Base-by-base conservation (phyloP, 768 basidiomycete species). In the Boletus rufocinnamomeus region DNA sequence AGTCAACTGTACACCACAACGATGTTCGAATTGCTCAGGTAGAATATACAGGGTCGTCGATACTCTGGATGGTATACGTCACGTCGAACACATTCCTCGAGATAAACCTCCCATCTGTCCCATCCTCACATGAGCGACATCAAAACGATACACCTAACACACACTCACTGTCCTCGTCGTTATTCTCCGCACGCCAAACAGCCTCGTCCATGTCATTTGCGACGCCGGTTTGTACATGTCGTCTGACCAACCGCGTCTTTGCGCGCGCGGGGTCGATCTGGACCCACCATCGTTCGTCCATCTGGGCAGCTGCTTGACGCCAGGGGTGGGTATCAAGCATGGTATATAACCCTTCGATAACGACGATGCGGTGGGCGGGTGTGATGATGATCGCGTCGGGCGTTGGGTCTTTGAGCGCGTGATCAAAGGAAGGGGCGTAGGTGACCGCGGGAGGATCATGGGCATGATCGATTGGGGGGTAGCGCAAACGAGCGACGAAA, bases 291-390 rank as follows among this genome's bases (percentile, higher is more conserved):
- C 91, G 78, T 66, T 94, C 89, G 67, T 96, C 90, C 58, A 95
- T 76, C 54, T 84, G 66, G 19, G 74, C 68, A 0, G 84, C 82
- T 1, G 87, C 91, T 16, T 81, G 79, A 1, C 67, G 71, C 95
- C 95, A 97, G 0, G 89, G 87, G 0, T 82, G 75, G 25, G 86
- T 74, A n/a, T 83, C 77, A 30, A 97, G 80, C 64, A 93, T 84
- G 3, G 86, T 80, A 71, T 98, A 97, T n/a, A 97, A 74, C 0
- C 95, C 95, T 73, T 98, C 95, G 61, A 98, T 83, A 58, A 98
- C 70, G 44, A 97, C 80, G 54, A 98, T 82, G 14, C 90, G 85
- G 65, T 95, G 88, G 34, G 77, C 66, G 0, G 87, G 83, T 27
- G 75, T 65, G 28, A 98, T 80, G 4, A 75, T 67, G 27, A 88